Base-by-base conservation (phyloP, 345 rosid species). In the Angophora floribunda region DNA sequence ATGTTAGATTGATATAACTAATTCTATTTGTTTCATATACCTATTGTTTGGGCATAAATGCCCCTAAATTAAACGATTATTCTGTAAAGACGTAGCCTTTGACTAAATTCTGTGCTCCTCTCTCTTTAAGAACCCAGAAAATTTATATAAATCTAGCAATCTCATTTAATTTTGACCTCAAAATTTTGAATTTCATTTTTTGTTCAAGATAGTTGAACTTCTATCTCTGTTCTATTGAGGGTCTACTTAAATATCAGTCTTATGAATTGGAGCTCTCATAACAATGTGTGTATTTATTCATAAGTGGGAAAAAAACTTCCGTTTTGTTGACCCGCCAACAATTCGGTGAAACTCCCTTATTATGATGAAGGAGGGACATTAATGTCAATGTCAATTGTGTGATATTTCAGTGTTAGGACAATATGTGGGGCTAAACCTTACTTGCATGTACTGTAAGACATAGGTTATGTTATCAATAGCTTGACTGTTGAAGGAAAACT, bases 371-470 rank as follows among this genome's bases (percentile, higher is more conserved):
- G 30, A 26, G 65, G 65, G 30, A 5, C 65, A 59, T 28, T 28
- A 61, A 15, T 2, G 14, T 61, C 15, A 28, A 61, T 61, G 30
- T 1, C 67, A 61, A 26, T 12, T 28, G 67, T 30, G 32, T 28
- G 67, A 28, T 1, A 12, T 61, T 61, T 17, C 9, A 52, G 22
- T 17, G 1, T 57, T 24, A 9, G 12, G 65, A 7, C 13, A 26
- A 26, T 5, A 59, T 26, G 13, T 26, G 7, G 63, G 65, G 15
- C 1, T 59, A 59, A 59, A 59, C 30, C 30, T 59, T 26, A 11
- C 7, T 0, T 1, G 65, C 65, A 59, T 59, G 2, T 10, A 59
- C 30, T 2, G 7, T 5, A 11, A 11, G 0, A 26, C 65, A 5
- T 59, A 30, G 65, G 67, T 59, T 53, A 5, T 22, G 63, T 57